A percentile compares a stretch with the other conserved stretches of the same genome.
Conservation (phyloP, 2,329 filamentous ascomycete species). For the Colletotrichum sp. region DNA sequence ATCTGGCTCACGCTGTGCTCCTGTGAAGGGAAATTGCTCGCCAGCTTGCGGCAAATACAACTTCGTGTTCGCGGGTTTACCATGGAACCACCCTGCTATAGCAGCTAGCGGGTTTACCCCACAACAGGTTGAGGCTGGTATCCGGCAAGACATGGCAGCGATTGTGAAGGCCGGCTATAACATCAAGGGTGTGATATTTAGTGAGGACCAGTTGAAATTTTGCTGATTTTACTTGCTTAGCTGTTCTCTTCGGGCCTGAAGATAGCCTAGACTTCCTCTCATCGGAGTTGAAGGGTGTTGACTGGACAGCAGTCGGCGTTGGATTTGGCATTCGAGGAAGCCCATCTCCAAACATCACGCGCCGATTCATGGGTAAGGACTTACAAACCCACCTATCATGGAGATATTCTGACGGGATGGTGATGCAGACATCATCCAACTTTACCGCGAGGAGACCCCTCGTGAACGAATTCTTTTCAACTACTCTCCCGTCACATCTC, state of each 20-base stretch:
- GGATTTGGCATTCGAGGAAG: conserved; percentile 13
- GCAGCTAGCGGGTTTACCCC: conserved; percentile 7
- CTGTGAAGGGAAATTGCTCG: background rate
- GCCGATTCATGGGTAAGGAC: background rate
- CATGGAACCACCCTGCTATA: conserved; percentile 13
- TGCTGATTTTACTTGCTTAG: background rate
- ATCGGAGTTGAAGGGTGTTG: background rate
- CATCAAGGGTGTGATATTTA: background rate
- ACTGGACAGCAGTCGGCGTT: conserved; percentile 11
- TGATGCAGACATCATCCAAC: background rate
- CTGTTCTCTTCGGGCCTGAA: conserved; percentile 9
- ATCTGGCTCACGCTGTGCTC: background rate
- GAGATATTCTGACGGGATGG: background rate
- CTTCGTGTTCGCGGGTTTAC: conserved; percentile 11
- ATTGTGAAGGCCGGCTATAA: conserved; percentile 15
- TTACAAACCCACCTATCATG: background rate
- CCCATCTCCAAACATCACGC: conserved; percentile 1
- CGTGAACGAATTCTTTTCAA: conserved; percentile 12
- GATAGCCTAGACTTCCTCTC: background rate
- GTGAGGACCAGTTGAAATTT: too few species aligned
- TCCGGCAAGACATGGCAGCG: background rate
- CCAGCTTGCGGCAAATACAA: background rate
- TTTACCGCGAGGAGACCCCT: conserved; percentile 6
- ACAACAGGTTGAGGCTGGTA: conserved; percentile 11
- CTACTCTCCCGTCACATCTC: conserved; percentile 1